phyloP scores from a whole-genome alignment of 768 basidiomycete genomes.

The Termitomyces sp. region DNA sequence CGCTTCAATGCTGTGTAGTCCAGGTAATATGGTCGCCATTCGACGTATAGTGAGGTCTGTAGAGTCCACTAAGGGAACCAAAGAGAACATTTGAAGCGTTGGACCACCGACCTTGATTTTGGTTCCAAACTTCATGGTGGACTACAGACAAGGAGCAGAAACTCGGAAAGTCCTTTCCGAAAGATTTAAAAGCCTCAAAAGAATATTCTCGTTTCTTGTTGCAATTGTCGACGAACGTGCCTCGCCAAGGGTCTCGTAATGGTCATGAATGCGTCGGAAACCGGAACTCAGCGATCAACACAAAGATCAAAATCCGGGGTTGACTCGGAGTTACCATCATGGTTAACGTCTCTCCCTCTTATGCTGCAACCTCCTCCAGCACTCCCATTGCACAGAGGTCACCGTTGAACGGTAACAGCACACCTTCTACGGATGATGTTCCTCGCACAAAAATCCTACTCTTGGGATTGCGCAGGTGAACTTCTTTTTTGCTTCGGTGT shows the following conservation, averaged over 20 bases:
- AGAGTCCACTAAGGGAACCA: background rate
- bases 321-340: constrained; percentile 13
- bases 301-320: background rate
- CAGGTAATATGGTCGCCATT: constrained; percentile 89
- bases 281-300: background rate
- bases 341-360: constrained; percentile 22
- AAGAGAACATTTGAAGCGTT: background rate
- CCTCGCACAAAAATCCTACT: constrained; percentile 66
- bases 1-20: constrained; percentile 88
- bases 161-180: background rate
- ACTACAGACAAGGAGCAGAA: background rate
- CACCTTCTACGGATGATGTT: constrained; percentile 18
- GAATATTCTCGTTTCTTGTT: background rate
- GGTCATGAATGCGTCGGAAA: background rate
- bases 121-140: constrained; percentile 72
- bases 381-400: constrained; percentile 21
- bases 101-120: constrained; percentile 45
- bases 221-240: background rate
- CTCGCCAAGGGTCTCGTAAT: background rate
- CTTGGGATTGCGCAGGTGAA: constrained; percentile 64
- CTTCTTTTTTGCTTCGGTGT: background rate
- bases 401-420: constrained; percentile 23
- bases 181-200: background rate
- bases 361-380: constrained; percentile 27
- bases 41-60: constrained; percentile 79